phyloP scores from a whole-genome alignment of 2,329 filamentous ascomycete genomes.

The Cadophora sp. region DNA sequence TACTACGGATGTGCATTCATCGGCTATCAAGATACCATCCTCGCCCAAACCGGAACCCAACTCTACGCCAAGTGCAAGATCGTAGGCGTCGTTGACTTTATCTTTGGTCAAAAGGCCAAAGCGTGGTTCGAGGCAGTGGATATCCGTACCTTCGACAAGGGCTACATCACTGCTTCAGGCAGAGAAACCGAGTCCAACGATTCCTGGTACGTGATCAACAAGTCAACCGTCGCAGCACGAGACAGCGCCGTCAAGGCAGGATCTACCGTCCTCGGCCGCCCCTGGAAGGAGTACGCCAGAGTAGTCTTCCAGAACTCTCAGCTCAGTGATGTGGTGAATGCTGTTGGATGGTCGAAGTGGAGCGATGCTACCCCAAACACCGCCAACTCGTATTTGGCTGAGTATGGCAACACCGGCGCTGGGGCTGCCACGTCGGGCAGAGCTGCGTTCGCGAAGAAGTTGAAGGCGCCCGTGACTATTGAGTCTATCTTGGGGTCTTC shows the following conservation, averaged over 20 bases:
- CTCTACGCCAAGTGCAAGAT: conserved; percentile 63
- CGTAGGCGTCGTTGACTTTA: conserved; percentile 63
- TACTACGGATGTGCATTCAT: conserved; percentile 63
- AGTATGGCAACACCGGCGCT: conserved; percentile 58
- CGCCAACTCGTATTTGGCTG: conserved; percentile 55
- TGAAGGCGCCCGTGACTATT: conserved; percentile 24
- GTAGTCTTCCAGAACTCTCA: conserved; percentile 58
- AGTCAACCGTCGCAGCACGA: conserved; percentile 53
- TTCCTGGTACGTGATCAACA: conserved; percentile 62
- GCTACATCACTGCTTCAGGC: conserved; percentile 55
- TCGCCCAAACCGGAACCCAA: conserved; percentile 57
- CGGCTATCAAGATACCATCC: conserved; percentile 63
- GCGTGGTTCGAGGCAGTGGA: conserved; percentile 56
- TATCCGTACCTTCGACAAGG: conserved; percentile 52
- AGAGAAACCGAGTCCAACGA: conserved; percentile 45
- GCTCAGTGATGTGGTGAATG: conserved; percentile 55
- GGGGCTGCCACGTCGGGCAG: conserved; percentile 44
- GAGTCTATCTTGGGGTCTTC: conserved; percentile 28
- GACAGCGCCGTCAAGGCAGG: conserved; percentile 47
- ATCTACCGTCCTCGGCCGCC: conserved; percentile 57
- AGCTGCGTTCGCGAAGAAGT: conserved; percentile 28
- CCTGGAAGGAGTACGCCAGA: conserved; percentile 56
- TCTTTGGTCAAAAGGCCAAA: conserved; percentile 59
- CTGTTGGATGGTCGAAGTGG: conserved; percentile 59
- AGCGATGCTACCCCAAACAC: conserved; percentile 48